Percentiles rank a stretch among this genome's conserved stretches.
These are phyloP conservation scores for Teratosphaeria zuluensis DNA, from an alignment of 2,329 filamentous ascomycete genomes.

Conservation along the genomic window DNA sequence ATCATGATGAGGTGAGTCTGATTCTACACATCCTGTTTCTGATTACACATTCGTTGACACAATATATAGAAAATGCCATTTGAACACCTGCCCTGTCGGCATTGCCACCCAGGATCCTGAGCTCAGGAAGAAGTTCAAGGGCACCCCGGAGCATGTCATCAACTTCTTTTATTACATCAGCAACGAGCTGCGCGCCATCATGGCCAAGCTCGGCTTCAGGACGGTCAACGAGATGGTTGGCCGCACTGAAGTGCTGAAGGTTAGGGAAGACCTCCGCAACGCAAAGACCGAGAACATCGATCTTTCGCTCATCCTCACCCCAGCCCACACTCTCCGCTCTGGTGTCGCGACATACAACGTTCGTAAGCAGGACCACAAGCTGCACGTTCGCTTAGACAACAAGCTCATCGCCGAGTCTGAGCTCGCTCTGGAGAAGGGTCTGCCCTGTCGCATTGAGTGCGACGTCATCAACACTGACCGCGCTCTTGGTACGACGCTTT, in stretches of 20 bases:
- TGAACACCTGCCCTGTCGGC: conserved; percentile 81
- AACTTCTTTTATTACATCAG: conserved; percentile 99
- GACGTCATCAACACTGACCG: conserved; percentile 96
- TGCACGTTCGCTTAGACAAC: conserved; percentile 89
- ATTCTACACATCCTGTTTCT: neutral
- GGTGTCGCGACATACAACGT: conserved; percentile 96
- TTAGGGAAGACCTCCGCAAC: conserved; percentile 79
- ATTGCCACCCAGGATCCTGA: conserved; percentile 95
- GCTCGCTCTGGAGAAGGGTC: conserved; percentile 84
- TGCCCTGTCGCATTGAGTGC: conserved; percentile 87
- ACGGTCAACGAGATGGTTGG: conserved; percentile 98
- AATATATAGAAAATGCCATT: conserved; percentile 14
- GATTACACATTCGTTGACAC: conserved; percentile 10
- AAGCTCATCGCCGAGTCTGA: conserved; percentile 95
- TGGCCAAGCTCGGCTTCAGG: conserved; percentile 90
- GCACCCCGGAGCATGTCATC: conserved; percentile 90
- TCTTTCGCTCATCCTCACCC: conserved; percentile 82
- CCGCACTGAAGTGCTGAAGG: conserved; percentile 73
- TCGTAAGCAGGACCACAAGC: conserved; percentile 90
- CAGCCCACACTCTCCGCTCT: conserved; percentile 88
- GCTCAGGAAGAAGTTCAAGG: conserved; percentile 84
- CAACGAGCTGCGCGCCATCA: conserved; percentile 91
- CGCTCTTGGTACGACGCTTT: conserved; percentile 84
- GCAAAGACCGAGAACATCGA: conserved; percentile 90
- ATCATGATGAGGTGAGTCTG: conserved; percentile 71